Conservation (phyloP, 805 yeast species). For the Candida hungchunana region DNA sequence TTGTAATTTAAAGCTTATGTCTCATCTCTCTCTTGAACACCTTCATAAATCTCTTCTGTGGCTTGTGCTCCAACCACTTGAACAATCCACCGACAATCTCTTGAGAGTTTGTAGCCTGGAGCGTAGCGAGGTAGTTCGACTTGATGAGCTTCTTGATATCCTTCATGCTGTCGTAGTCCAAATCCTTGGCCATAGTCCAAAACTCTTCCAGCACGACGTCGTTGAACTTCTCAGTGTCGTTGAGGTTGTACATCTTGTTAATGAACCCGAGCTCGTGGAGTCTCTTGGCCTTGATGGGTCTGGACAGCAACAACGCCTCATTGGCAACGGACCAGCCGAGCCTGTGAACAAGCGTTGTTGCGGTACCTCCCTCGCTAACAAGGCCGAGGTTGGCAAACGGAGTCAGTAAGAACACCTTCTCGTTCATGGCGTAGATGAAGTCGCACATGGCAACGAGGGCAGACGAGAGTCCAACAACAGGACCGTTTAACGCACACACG, state of each 20-base stretch:
- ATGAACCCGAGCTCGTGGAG: slow-evolving; percentile 56
- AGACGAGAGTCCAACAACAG: slow-evolving; percentile 75
- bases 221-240: slow-evolving; percentile 45
- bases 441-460: slow-evolving; percentile 76
- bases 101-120: slow-evolving; percentile 50
- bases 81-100: slow-evolving; percentile 69
- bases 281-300: slow-evolving; percentile 58
- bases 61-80: slow-evolving; percentile 69
- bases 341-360: slow-evolving; percentile 62
- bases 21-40: slow-evolving; percentile 50
- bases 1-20: slow-evolving; percentile 58
- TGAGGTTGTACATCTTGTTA: slow-evolving; percentile 48
- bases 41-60: slow-evolving; percentile 61
- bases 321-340: slow-evolving; percentile 69
- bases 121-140: slow-evolving; percentile 26
- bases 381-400: slow-evolving; percentile 84
- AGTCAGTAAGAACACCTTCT: slow-evolving; percentile 51
- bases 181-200: slow-evolving; percentile 29
- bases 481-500: slow-evolving; percentile 78
- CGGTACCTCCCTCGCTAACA: slow-evolving; percentile 77
- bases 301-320: slow-evolving; percentile 68
- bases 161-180: slow-evolving; percentile 39
- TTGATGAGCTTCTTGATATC: slow-evolving; percentile 40
- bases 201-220: slow-evolving; percentile 37
- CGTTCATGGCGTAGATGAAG: slow-evolving; percentile 63